phyloP scores from a whole-genome alignment of 1,284 basidiomycete species.

The Trametes versicolor region DNA sequence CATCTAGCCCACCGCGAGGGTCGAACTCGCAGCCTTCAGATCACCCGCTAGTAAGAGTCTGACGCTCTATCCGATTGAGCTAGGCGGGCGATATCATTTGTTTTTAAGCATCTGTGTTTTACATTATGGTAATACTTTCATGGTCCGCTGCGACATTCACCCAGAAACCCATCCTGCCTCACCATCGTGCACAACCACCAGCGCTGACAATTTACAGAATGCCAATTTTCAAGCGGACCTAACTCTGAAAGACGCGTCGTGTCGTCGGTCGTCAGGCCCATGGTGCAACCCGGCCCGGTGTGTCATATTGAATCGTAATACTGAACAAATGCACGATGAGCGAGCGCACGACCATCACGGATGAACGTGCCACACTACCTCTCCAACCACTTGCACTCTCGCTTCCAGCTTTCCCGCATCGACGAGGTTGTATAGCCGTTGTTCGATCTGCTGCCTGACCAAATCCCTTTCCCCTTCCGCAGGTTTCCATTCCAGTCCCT shows the following conservation, averaged over 20 bases:
- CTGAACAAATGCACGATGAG: not conserved
- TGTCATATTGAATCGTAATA: not conserved
- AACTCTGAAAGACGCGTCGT: too few relatives aligned
- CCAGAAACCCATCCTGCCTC: too few relatives aligned
- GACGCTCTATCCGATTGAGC: slow-evolving; percentile 28
- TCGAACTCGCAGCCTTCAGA: slow-evolving; percentile 93
- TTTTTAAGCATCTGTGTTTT: too few relatives aligned
- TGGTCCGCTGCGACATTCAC: too few relatives aligned
- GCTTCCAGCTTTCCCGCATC: not conserved
- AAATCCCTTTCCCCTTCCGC: not conserved
- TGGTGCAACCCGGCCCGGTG: too few relatives aligned
- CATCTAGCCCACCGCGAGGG: slow-evolving; percentile 85
- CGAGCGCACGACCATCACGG: not conserved
- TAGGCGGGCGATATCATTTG: slow-evolving; percentile 19
- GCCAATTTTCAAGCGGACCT: too few relatives aligned
- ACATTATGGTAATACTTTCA: too few relatives aligned
- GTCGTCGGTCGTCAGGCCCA: too few relatives aligned
- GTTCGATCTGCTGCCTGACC: not conserved
- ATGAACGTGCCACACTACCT: not conserved
- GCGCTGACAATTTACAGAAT: too few relatives aligned
- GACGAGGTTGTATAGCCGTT: not conserved
- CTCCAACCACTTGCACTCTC: slow-evolving; percentile 2
- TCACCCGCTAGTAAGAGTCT: slow-evolving; percentile 39
- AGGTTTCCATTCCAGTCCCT: slow-evolving; percentile 8
- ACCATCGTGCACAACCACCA: too few relatives aligned